A percentile compares a stretch with the other conserved stretches of the same genome.
phyloP scores from a whole-genome alignment of 148 eudicot species.

The Gaultheria prostrata region DNA sequence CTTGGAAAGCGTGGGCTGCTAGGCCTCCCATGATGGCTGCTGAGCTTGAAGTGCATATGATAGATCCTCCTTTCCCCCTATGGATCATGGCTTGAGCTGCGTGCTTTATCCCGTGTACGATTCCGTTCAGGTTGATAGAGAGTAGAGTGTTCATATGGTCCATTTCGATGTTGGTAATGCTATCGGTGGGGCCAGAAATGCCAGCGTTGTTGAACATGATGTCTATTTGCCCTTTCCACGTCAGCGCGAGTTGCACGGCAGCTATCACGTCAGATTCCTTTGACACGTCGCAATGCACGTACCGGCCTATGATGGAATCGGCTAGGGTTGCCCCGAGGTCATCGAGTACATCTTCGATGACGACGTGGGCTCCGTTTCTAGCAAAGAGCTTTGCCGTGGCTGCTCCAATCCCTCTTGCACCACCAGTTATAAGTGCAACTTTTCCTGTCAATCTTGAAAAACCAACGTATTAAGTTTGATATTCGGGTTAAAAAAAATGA shows the following conservation, averaged over 20 bases:
- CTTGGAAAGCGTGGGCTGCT: slow-evolving; percentile 64
- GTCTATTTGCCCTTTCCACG: slow-evolving; percentile 74
- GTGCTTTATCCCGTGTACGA: slow-evolving; percentile 68
- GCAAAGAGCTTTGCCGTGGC: slow-evolving; percentile 64
- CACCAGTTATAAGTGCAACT: slow-evolving; percentile 86
- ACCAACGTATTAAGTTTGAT: background rate
- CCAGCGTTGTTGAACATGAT: slow-evolving; percentile 90
- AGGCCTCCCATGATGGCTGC: slow-evolving; percentile 76
- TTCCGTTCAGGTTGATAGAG: slow-evolving; percentile 51
- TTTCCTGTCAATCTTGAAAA: slow-evolving; percentile 53
- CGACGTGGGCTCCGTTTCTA: slow-evolving; percentile 63
- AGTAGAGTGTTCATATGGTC: slow-evolving; percentile 38
- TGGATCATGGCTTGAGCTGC: slow-evolving; percentile 71
- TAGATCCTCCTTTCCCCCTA: slow-evolving; percentile 43
- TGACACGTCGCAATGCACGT: slow-evolving; percentile 74
- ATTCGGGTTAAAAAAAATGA: too few relatives aligned
- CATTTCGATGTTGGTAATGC: slow-evolving; percentile 60
- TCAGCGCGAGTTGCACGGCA: slow-evolving; percentile 52
- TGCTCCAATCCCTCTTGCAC: slow-evolving; percentile 90
- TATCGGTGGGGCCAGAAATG: slow-evolving; percentile 51
- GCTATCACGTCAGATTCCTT: slow-evolving; percentile 64
- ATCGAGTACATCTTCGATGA: slow-evolving; percentile 73
- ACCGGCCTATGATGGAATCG: slow-evolving; percentile 58
- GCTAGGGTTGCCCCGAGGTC: slow-evolving; percentile 56
- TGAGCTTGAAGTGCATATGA: slow-evolving; percentile 73